Percentiles rank a stretch among this genome's conserved stretches.
These are phyloP conservation scores for Dichotomopilus funicola DNA, from an alignment of 2,329 filamentous ascomycete genomes.

Conservation along the genomic window DNA sequence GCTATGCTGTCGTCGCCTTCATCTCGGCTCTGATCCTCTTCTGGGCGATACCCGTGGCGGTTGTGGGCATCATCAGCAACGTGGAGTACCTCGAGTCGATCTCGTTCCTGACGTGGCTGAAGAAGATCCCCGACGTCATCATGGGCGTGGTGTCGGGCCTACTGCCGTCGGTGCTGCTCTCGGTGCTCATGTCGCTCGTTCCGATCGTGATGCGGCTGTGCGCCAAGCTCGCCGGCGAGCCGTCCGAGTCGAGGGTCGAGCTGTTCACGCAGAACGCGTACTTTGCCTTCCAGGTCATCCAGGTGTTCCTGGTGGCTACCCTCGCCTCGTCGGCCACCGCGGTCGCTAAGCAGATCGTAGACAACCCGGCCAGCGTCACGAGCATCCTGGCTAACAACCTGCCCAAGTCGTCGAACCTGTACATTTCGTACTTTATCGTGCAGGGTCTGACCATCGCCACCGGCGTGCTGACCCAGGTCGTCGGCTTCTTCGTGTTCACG, in stretches of 20 bases:
- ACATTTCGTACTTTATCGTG: slow-evolving; percentile 89
- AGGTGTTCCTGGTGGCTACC: slow-evolving; percentile 86
- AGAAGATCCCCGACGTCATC: slow-evolving; percentile 61
- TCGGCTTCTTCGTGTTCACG: slow-evolving; percentile 66
- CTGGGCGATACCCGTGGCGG: slow-evolving; percentile 69
- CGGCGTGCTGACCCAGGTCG: slow-evolving; percentile 62
- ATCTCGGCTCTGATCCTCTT: slow-evolving; percentile 77
- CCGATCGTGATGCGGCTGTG: slow-evolving; percentile 75
- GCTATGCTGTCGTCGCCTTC: slow-evolving; percentile 62
- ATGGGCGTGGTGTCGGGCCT: slow-evolving; percentile 80
- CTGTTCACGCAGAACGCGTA: slow-evolving; percentile 86
- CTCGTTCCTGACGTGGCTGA: slow-evolving; percentile 64
- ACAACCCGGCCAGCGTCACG: slow-evolving; percentile 56
- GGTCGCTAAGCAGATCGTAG: slow-evolving; percentile 55
- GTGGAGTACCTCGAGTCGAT: slow-evolving; percentile 62
- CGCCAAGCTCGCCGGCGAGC: slow-evolving; percentile 73
- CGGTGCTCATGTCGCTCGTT: slow-evolving; percentile 79
- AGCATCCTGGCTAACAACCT: slow-evolving; percentile 64
- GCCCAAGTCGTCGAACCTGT: slow-evolving; percentile 85
- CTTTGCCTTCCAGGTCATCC: slow-evolving; percentile 83
- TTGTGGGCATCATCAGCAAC: slow-evolving; percentile 83
- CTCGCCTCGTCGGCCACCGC: slow-evolving; percentile 73
- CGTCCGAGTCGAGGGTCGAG: slow-evolving; percentile 73
- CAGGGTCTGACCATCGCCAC: slow-evolving; percentile 79
- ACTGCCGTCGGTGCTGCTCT: slow-evolving; percentile 69